Evolutionary conservation across 2,329 filamentous ascomycete species (phyloP).

Genomic region (Penicillium glabrum): DNA sequence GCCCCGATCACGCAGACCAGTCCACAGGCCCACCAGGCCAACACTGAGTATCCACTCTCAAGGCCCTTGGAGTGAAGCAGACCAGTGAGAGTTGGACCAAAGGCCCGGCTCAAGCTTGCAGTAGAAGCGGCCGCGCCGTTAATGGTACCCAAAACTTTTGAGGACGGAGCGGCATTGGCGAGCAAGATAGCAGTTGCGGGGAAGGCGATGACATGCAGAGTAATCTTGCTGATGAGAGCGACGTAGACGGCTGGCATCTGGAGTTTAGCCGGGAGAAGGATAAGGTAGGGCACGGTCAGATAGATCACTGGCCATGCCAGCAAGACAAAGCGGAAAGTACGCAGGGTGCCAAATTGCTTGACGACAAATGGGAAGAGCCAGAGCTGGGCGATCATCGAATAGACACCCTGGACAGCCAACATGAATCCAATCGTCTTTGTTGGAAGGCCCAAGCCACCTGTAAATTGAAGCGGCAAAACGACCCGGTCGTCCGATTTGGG

Average conservation of each 20-base stretch:
- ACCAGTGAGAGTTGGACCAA: conserved; percentile 86
- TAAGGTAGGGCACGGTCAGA: conserved; percentile 81
- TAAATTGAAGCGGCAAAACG: conserved; percentile 81
- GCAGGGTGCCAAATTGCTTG: conserved; percentile 71
- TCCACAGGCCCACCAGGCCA: conserved; percentile 92
- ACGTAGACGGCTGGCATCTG: conserved; percentile 74
- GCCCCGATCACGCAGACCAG: conserved; percentile 73
- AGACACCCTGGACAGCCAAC: conserved; percentile 82
- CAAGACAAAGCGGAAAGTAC: conserved; percentile 78
- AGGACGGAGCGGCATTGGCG: conserved; percentile 82
- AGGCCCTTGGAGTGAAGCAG: conserved; percentile 80
- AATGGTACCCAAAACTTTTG: conserved; percentile 81
- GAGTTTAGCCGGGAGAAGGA: conserved; percentile 71
- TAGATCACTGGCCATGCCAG: conserved; percentile 86
- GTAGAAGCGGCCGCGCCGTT: conserved; percentile 91
- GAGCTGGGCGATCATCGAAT: conserved; percentile 84
- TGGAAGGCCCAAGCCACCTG: conserved; percentile 78
- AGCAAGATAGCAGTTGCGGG: conserved; percentile 87
- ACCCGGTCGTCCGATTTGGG: conserved; percentile 50
- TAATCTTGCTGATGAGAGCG: conserved; percentile 87
- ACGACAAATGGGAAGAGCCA: conserved; percentile 80
- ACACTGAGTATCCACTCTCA: conserved; percentile 75
- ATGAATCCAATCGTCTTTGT: conserved; percentile 85
- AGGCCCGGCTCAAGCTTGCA: conserved; percentile 81
- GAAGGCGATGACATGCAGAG: conserved; percentile 86